A percentile compares a stretch with the other conserved stretches of the same genome.
Evolutionary conservation across 78 protist genomes (phyloP).

Genomic region (Dictyostelium brefeldianum): DNA sequence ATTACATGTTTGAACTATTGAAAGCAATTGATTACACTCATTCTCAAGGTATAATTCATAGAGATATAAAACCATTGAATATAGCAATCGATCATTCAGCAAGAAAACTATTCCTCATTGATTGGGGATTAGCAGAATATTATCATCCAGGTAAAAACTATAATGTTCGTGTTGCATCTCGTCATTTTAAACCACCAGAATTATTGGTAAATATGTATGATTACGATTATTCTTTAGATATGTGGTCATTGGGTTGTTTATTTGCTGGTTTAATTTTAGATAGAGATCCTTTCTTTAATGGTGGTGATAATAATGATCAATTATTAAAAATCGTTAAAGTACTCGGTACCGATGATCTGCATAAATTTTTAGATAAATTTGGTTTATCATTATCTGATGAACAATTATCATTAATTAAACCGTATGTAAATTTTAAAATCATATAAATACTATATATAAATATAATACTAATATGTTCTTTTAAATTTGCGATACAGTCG

Average conservation of each 20-base stretch:
- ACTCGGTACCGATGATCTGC: slow-evolving; percentile 97
- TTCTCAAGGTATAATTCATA: slow-evolving; percentile 96
- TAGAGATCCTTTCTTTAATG: slow-evolving; percentile 99
- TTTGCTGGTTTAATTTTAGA: slow-evolving; percentile 99
- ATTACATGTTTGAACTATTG: slow-evolving; percentile 98
- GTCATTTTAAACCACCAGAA: slow-evolving; percentile 99
- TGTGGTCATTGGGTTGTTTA: slow-evolving; percentile 99
- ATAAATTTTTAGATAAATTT: slow-evolving; percentile 95
- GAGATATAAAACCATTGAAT: slow-evolving; percentile 95
- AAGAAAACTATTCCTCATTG: slow-evolving; percentile 95
- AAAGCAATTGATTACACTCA: slow-evolving; percentile 78
- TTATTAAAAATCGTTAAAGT: slow-evolving; percentile 98
- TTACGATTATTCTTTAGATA: slow-evolving; percentile 98
- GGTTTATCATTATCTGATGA: slow-evolving; percentile 87
- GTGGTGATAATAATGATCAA: slow-evolving; percentile 99
- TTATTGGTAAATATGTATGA: slow-evolving; percentile 95
- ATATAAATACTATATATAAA: not conserved
- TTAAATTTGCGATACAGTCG: slow-evolving; percentile 35
- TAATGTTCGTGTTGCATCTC: slow-evolving; percentile 99
- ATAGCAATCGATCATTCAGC: slow-evolving; percentile 98
- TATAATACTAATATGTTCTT: not conserved
- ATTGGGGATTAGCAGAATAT: slow-evolving; percentile 99
- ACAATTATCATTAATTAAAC: slow-evolving; percentile 21
- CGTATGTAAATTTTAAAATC: no score
- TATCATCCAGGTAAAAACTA: slow-evolving; percentile 96